Evolutionary conservation across 805 yeast species (phyloP).

Genomic region (Saccharomyces paradoxus): DNA sequence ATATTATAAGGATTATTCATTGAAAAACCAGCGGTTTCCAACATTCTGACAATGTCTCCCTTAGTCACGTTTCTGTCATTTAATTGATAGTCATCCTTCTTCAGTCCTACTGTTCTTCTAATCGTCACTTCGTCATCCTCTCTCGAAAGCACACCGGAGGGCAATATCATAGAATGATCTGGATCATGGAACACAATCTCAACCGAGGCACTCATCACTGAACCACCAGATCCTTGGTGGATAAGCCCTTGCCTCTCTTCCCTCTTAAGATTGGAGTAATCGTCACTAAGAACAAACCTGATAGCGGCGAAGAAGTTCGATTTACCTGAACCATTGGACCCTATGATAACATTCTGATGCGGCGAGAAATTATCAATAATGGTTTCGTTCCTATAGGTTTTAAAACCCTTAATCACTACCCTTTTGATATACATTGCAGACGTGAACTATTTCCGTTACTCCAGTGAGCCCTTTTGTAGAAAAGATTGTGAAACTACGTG

Average conservation of each 20-base stretch:
- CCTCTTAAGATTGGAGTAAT: conserved; percentile 71
- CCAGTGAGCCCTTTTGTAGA: background rate
- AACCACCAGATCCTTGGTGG: conserved; percentile 84
- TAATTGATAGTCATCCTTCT: conserved; percentile 82
- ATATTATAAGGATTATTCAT: conserved; percentile 87
- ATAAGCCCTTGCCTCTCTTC: conserved; percentile 82
- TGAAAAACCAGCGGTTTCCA: conserved; percentile 90
- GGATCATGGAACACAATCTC: conserved; percentile 80
- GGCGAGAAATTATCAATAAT: conserved; percentile 71
- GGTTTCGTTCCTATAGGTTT: conserved; percentile 81
- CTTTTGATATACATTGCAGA: conserved; percentile 35
- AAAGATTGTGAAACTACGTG: background rate
- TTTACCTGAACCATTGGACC: conserved; percentile 94
- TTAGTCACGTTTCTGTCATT: conserved; percentile 74
- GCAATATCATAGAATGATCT: conserved; percentile 65
- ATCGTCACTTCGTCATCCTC: conserved; percentile 58
- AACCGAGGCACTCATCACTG: conserved; percentile 87
- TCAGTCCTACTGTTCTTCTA: conserved; percentile 85
- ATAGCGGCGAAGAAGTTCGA: conserved; percentile 94
- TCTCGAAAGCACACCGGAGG: conserved; percentile 29
- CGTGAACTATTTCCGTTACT: background rate
- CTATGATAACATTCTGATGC: conserved; percentile 77
- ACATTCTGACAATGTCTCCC: conserved; percentile 67
- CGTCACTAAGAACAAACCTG: conserved; percentile 84
- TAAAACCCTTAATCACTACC: conserved; percentile 84